phyloP scores from a whole-genome alignment of 225 moss, liverwort and hornwort genomes.

The Sphagnum contortum region DNA sequence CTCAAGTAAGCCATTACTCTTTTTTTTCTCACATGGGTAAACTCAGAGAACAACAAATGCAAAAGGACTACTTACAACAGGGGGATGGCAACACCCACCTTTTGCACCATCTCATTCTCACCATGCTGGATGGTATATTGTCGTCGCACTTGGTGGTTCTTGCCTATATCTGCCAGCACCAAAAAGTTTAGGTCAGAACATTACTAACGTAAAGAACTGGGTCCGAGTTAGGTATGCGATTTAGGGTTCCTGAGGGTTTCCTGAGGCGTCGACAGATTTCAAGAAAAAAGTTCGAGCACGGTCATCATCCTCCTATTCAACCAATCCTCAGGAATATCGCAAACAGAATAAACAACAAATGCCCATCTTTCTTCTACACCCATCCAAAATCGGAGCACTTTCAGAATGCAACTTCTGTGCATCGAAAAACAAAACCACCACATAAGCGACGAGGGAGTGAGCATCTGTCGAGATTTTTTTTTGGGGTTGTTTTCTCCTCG shows the following conservation, averaged over 20 bases:
- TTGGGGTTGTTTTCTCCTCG: no score
- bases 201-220: neutral
- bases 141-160: conserved; percentile 92
- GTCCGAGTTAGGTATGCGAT: neutral
- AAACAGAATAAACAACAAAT: no score
- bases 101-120: conserved; percentile 99
- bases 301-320: neutral
- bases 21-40: neutral
- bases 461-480: no score
- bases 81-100: conserved; percentile 20
- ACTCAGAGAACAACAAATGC: no score
- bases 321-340: neutral
- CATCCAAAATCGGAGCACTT: neutral
- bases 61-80: no score
- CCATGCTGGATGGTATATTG: conserved; percentile 98
- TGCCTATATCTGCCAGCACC: conserved; percentile 57
- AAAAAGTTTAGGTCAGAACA: neutral
- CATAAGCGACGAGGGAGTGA: no score
- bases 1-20: neutral
- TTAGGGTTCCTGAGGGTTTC: neutral
- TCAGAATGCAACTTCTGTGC: neutral
- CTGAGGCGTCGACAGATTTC: neutral
- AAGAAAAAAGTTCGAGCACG: neutral
- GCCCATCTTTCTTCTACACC: neutral
- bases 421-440: neutral